Base-by-base conservation (phyloP, 2,329 filamentous ascomycete genomes). In the Alternaria panax region DNA sequence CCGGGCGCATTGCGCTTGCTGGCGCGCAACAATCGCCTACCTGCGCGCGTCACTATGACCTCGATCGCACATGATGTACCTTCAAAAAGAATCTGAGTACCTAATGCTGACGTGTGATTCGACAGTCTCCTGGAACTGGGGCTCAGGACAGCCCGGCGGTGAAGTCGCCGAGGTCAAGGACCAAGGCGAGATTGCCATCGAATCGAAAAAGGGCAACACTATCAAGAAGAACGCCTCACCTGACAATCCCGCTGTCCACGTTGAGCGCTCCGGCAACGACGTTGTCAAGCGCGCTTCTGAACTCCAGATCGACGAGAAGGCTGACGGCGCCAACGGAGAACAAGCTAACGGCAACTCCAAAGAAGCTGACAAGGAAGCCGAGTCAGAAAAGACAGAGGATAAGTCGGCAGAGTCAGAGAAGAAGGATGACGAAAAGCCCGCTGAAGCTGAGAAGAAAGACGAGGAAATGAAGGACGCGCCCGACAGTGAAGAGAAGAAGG, bases 121-220 rank as follows among this genome's bases (percentile, higher is more conserved):
- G 24, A n/a, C 34, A 90, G 88, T 89, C 69, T 86, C 86, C 59
- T 89, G 87, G 87, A 82, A 83, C 72, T 89, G 86, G 86, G 81
- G 81, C 58, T 80, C 81, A 57, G 81, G 83, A 56, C 77, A 82
- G 22, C 87, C 87, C 1, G 79, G 80, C 51, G 88, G 87, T 57
- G 83, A 80, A 45, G 87, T 86, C 54, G 82, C 82, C 59, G 85
- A 81, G 43, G 87, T 87, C 55, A 83, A 86, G 75, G 81, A 83
- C 28, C 78, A 87, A 36, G 87, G 87, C 75, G 83, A 88, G 68
- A 78, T 89, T 51, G 81, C 85, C 50, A 86, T 90, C 68, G 82
- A 85, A 68, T 86, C 86, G 42, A 84, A 89, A 70, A 80, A 80
- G 51, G 87, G 87, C 67, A 90, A 90, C 74, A 86, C 83, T 27